Evolutionary conservation across 768 basidiomycete genomes (phyloP).

Genomic region (Amanita pallidorosea): DNA sequence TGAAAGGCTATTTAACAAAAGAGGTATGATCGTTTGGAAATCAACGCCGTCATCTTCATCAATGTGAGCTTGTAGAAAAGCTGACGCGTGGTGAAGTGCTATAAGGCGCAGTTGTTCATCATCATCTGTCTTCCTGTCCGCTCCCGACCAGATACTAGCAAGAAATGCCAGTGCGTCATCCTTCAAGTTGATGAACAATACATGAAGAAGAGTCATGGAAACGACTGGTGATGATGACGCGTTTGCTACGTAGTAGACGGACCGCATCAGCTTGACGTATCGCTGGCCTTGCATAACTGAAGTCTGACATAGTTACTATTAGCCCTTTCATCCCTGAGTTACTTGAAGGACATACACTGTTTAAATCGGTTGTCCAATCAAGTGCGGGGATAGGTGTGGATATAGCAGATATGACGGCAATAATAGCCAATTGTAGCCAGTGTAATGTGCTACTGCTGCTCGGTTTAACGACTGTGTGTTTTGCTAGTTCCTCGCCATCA

Average conservation of each 20-base stretch:
- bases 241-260: constrained; percentile 60
- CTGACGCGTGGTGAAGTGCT: constrained; percentile 65
- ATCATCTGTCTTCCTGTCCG: constrained; percentile 14
- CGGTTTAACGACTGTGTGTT: constrained; percentile 46
- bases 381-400: constrained; percentile 23
- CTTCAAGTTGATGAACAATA: constrained; percentile 57
- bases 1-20: constrained; percentile 53
- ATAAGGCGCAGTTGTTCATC: constrained; percentile 30
- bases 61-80: constrained; percentile 71
- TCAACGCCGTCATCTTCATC: constrained; percentile 45
- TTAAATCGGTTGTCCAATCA: constrained; percentile 39
- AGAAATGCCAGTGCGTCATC: constrained; percentile 75
- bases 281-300: constrained; percentile 16
- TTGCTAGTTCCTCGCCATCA: constrained; percentile 33
- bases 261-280: constrained; percentile 53
- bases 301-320: constrained; percentile 4
- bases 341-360: constrained; percentile 20
- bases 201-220: constrained; percentile 45
- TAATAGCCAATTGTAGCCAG: constrained; percentile 47
- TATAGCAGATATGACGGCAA: constrained; percentile 41
- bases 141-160: constrained; percentile 50
- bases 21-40: constrained; percentile 72
- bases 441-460: constrained; percentile 42
- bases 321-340: not conserved
- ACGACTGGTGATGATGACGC: constrained; percentile 35